These are phyloP conservation scores for Trametes versicolor DNA, from an alignment of 1,284 basidiomycete genomes.

Conservation along the genomic window DNA sequence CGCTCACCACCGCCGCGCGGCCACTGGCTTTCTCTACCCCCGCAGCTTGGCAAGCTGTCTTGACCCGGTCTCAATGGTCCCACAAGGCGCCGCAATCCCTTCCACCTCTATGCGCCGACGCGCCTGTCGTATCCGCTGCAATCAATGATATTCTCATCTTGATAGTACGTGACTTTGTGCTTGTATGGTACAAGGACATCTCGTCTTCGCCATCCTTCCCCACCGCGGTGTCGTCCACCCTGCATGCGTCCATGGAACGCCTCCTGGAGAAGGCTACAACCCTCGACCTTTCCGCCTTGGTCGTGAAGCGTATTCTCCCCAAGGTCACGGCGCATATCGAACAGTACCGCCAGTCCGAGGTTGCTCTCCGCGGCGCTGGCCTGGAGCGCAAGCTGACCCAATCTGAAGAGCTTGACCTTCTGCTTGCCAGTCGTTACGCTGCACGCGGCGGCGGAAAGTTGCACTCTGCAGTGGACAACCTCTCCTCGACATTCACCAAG, in stretches of 20 bases:
- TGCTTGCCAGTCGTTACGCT: conserved; percentile 84
- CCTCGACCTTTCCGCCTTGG: conserved; percentile 80
- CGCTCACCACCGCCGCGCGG: conserved; percentile 62
- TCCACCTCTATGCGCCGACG: conserved; percentile 67
- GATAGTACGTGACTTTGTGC: conserved; percentile 85
- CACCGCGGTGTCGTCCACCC: conserved; percentile 78
- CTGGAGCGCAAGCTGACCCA: conserved; percentile 82
- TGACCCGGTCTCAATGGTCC: conserved; percentile 87
- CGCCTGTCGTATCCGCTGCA: conserved; percentile 69
- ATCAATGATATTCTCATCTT: conserved; percentile 84
- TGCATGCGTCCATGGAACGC: conserved; percentile 74
- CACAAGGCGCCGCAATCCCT: conserved; percentile 71
- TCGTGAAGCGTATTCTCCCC: conserved; percentile 88
- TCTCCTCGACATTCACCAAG: conserved; percentile 88
- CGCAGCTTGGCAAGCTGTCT: conserved; percentile 90
- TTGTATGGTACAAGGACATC: conserved; percentile 86
- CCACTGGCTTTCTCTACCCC: conserved; percentile 88
- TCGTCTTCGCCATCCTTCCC: conserved; percentile 91
- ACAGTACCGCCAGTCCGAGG: conserved; percentile 91
- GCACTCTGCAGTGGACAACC: conserved; percentile 85
- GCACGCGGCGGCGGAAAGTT: conserved; percentile 67
- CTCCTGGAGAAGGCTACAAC: conserved; percentile 63
- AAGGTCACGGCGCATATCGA: conserved; percentile 90
- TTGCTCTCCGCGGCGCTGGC: conserved; percentile 78
- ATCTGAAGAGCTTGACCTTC: conserved; percentile 87